Evolutionary conservation across 2,329 filamentous ascomycete species (phyloP).

Genomic region (Fusarium sterilihyphosum): DNA sequence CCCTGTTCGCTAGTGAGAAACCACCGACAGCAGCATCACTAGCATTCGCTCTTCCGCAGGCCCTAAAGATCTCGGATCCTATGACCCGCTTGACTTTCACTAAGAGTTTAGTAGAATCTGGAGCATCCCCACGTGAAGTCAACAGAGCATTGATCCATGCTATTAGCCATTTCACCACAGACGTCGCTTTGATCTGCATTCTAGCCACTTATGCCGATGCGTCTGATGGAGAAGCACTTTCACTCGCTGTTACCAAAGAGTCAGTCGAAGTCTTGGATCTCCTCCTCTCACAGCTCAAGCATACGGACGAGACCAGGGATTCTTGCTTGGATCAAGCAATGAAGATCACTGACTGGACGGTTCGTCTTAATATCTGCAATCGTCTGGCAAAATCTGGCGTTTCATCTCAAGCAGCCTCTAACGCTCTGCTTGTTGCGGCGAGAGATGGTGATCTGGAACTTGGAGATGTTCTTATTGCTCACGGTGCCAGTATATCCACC

Average conservation of each 20-base stretch:
- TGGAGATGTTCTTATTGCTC: constrained; percentile 59
- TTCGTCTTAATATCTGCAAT: constrained; percentile 56
- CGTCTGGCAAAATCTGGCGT: constrained; percentile 59
- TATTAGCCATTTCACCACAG: constrained; percentile 58
- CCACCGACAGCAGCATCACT: constrained; percentile 56
- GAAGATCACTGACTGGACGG: constrained; percentile 51
- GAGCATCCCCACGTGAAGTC: constrained; percentile 58
- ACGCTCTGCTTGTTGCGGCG: constrained; percentile 61
- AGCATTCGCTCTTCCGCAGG: constrained; percentile 61
- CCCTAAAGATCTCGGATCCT: constrained; percentile 60
- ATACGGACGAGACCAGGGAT: constrained; percentile 52
- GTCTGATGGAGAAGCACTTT: constrained; percentile 60
- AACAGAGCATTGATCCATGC: constrained; percentile 64
- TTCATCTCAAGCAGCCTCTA: constrained; percentile 56
- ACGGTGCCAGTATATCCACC: constrained; percentile 62
- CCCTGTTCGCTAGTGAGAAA: constrained; percentile 55
- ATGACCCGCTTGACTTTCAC: constrained; percentile 63
- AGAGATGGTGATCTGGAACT: constrained; percentile 63
- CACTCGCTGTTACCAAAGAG: constrained; percentile 57
- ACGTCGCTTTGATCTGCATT: constrained; percentile 58
- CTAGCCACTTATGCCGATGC: constrained; percentile 60
- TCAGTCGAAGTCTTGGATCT: constrained; percentile 58
- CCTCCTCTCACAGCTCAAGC: constrained; percentile 52
- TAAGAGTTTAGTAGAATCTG: constrained; percentile 60
- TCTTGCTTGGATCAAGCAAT: constrained; percentile 56